These are phyloP conservation scores for Flaveria floridana DNA, from an alignment of 140 eudicot species.

Conservation along the genomic window DNA sequence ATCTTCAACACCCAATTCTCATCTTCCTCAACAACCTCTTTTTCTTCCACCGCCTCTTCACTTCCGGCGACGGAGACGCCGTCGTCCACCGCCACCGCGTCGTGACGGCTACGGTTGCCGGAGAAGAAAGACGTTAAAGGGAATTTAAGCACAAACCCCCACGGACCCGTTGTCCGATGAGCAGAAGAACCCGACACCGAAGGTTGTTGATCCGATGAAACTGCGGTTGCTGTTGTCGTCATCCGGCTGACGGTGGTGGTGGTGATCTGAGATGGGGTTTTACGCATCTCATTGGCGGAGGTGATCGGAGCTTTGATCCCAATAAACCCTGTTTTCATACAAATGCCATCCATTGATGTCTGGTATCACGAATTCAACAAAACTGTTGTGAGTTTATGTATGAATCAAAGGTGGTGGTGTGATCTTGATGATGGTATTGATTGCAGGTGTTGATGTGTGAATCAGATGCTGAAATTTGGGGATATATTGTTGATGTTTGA, in stretches of 20 bases:
- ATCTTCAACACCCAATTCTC: constrained; percentile 84
- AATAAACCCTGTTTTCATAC: constrained; percentile 51
- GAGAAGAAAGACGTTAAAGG: constrained; percentile 69
- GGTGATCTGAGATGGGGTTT: constrained; percentile 36
- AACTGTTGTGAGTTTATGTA: constrained; percentile 12
- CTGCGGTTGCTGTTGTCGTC: constrained; percentile 23
- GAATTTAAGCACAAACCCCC: constrained; percentile 63
- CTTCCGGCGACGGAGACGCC: constrained; percentile 48
- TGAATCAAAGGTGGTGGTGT: neutral
- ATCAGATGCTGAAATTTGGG: neutral
- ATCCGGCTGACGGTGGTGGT: constrained; percentile 33
- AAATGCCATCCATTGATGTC: constrained; percentile 60
- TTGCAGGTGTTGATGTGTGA: neutral
- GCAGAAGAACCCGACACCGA: constrained; percentile 42
- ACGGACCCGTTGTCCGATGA: constrained; percentile 38
- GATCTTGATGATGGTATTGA: neutral
- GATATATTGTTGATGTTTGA: neutral
- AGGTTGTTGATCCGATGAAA: constrained; percentile 43
- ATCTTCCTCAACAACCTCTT: constrained; percentile 22
- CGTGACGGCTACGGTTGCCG: constrained; percentile 39
- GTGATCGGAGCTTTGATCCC: constrained; percentile 55
- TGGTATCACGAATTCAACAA: neutral
- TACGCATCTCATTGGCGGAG: constrained; percentile 43
- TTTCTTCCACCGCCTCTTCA: constrained; percentile 33
- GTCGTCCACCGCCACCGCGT: constrained; percentile 67